phyloP scores from a whole-genome alignment of 169 alveolate genomes.

The Neospora caninum region DNA sequence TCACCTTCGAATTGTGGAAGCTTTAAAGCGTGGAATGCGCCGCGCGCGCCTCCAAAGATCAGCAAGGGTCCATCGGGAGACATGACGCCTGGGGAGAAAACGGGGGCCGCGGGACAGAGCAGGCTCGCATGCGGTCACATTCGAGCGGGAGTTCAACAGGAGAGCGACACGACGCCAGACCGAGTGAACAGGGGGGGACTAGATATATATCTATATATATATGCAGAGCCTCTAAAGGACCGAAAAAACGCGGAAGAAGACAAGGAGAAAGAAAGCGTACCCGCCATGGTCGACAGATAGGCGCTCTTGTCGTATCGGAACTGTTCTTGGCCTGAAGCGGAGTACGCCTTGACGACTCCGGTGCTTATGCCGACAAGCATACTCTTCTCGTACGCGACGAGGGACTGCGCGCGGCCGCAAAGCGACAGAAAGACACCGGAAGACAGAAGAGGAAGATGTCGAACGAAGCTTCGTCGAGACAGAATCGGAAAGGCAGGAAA shows the following conservation, averaged over 20 bases:
- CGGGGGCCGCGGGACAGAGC: no score
- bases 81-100: neutral
- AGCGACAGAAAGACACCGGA: no score
- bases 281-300: conserved; percentile 4
- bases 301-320: conserved; percentile 2
- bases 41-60: neutral
- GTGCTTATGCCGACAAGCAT: conserved; percentile 14
- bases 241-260: neutral
- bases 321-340: neutral
- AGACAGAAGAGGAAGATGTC: no score
- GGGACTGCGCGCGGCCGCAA: neutral
- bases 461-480: no score
- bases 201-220: neutral
- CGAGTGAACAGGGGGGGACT: neutral
- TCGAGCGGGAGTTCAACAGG: no score
- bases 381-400: neutral
- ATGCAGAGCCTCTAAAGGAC: neutral
- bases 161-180: no score
- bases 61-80: conserved; percentile 3
- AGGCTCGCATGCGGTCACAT: no score
- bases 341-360: conserved; percentile 6
- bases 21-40: neutral
- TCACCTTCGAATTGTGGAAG: conserved; percentile 30
- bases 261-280: neutral
- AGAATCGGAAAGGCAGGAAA: no score